Base-by-base conservation (phyloP, 768 basidiomycete species). In the Mycena vulgaris region DNA sequence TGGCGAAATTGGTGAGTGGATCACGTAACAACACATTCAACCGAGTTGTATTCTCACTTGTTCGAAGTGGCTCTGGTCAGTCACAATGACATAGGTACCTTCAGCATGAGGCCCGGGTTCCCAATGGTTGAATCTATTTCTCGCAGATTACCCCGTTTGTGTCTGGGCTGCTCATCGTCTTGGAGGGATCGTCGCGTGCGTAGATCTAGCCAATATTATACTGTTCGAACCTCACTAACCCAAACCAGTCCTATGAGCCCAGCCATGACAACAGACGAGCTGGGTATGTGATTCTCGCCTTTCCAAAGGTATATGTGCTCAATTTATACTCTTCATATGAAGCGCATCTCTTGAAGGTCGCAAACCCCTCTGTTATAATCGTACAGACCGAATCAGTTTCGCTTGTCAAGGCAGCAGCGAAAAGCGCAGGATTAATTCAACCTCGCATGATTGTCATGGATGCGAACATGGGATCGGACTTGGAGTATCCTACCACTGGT, bases 151-250 rank as follows among this genome's bases (percentile, higher is more conserved):
- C 39, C 49, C 28, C 16, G 33, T 52, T 19, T 63, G 49, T 42
- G 10, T 51, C 4, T 63, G 61, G 61, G 61, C 48, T 13, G 30
- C 17, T 4, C 61, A 63, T 19, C 47, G 61, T 7, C 61, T 63
- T 2, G 48, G 51, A 4, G 61, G 35, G 2, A 40, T 17, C 8
- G 28, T 63, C 5, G 51, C 61, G 61, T 63, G 21, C n/a, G 61
- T 33, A 13, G 2, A 33, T 63, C 51, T 52, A n/a, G 7, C 10
- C 11, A 10, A 27, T 16, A 5, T 8, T 25, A 49, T 27, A 5
- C 10, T 40, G 4, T 16, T n/a, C 33, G 23, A 33, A 3, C 61
- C 35, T 52, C 39, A 63, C n/a, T 37, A n/a, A 33, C 3, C 19
- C 48, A 63, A 17, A 28, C 35, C 25, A 49, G 25, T 23, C 35